Conservation (phyloP, 495 filamentous ascomycete genomes). For the Immersiella caudata region DNA sequence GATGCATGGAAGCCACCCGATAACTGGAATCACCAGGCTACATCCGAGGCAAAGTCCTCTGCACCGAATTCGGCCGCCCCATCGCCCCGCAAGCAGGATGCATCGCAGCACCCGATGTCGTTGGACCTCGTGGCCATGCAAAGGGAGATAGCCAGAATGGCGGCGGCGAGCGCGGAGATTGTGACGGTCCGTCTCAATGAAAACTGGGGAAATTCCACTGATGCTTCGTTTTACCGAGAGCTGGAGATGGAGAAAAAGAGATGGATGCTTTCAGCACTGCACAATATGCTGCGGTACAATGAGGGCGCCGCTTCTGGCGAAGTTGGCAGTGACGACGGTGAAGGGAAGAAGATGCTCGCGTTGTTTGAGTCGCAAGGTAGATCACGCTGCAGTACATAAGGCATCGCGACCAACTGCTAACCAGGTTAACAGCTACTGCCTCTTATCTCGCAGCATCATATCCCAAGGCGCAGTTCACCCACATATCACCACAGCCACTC, state of each 20-base stretch:
- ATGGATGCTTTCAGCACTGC: slow-evolving; percentile 49
- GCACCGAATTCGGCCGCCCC: slow-evolving; percentile 26
- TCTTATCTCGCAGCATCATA: slow-evolving; percentile 47
- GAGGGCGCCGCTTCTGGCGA: background rate
- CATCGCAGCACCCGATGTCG: slow-evolving; percentile 23
- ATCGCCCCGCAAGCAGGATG: slow-evolving; percentile 19
- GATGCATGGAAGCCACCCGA: slow-evolving; percentile 45
- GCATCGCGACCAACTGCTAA: slow-evolving; percentile 22
- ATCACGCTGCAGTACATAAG: background rate
- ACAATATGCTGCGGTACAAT: slow-evolving; percentile 21
- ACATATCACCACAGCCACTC: slow-evolving; percentile 41
- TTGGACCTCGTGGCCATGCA: slow-evolving; percentile 40
- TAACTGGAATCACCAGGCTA: slow-evolving; percentile 19
- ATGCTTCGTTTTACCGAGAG: slow-evolving; percentile 44
- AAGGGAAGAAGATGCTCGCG: slow-evolving; percentile 32
- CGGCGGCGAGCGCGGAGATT: slow-evolving; percentile 44
- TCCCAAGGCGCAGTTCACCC: slow-evolving; percentile 33
- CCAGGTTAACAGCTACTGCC: slow-evolving; percentile 38
- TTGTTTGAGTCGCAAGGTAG: slow-evolving; percentile 49
- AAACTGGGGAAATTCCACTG: slow-evolving; percentile 42
- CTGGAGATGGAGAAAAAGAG: slow-evolving; percentile 46
- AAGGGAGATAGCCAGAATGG: slow-evolving; percentile 48
- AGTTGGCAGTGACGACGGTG: background rate
- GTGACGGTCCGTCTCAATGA: slow-evolving; percentile 50
- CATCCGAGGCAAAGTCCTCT: slow-evolving; percentile 15